phyloP scores from a whole-genome alignment of 2,329 filamentous ascomycete genomes.

The Nannizziopsis arthrosporioides region DNA sequence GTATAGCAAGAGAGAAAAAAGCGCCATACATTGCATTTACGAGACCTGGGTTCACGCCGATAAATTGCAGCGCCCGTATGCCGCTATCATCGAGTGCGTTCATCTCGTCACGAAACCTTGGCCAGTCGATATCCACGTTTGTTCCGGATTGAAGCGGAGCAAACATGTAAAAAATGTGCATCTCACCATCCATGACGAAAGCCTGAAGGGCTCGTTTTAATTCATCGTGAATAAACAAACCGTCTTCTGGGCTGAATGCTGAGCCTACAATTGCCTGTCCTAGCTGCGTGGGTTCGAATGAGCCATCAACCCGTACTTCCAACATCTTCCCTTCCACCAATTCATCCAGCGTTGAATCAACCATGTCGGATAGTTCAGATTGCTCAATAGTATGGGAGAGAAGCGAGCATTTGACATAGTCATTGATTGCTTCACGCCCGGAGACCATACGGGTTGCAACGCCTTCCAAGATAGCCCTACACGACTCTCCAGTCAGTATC shows the following conservation, averaged over 20 bases:
- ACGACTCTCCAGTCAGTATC: conserved; percentile 1
- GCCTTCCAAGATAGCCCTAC: conserved; percentile 58
- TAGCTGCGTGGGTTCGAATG: conserved; percentile 51
- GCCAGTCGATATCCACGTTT: conserved; percentile 53
- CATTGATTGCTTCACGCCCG: conserved; percentile 51
- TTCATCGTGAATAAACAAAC: conserved; percentile 60
- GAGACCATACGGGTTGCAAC: conserved; percentile 58
- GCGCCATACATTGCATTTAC: conserved; percentile 54
- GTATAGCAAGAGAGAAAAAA: not conserved
- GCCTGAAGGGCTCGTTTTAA: conserved; percentile 54
- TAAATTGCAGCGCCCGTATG: conserved; percentile 53
- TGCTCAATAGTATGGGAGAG: conserved; percentile 47
- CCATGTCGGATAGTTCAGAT: conserved; percentile 41
- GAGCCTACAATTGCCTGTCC: conserved; percentile 62
- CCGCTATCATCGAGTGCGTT: conserved; percentile 60
- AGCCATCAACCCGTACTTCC: conserved; percentile 37
- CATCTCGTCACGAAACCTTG: conserved; percentile 58
- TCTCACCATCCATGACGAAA: conserved; percentile 70
- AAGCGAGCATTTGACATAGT: conserved; percentile 58
- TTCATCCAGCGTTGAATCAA: conserved; percentile 49
- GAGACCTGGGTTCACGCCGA: conserved; percentile 56
- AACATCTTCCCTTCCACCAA: conserved; percentile 48
- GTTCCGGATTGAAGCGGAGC: conserved; percentile 52
- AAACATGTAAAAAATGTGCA: conserved; percentile 68
- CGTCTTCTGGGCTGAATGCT: conserved; percentile 61